Evolutionary conservation across 768 basidiomycete genomes (phyloP).

Genomic region (Naganishia antarctica): DNA sequence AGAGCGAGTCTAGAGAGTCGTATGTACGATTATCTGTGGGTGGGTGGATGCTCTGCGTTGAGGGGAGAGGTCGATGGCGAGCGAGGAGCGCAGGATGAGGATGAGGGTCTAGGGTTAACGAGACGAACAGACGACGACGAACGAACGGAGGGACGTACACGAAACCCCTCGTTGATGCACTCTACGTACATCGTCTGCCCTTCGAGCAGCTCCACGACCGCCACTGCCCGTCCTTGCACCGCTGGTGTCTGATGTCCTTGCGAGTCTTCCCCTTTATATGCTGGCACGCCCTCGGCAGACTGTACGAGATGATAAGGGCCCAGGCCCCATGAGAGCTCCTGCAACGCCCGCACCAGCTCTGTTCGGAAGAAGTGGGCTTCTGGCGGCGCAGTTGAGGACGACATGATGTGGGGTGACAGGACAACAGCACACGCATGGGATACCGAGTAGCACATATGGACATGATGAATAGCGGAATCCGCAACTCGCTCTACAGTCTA

Average conservation of each 20-base stretch:
- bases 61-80: not conserved
- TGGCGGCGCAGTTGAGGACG: no score
- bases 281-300: not conserved
- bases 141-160: not conserved
- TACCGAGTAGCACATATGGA: no score
- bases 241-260: not conserved
- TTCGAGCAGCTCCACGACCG: not conserved
- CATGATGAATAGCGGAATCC: no score
- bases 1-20: constrained; percentile 16
- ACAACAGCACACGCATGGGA: no score
- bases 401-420: no score
- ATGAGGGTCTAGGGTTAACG: not conserved
- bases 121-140: not conserved
- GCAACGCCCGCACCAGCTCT: not conserved
- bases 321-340: not conserved
- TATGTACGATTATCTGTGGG: not conserved
- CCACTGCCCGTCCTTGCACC: not conserved
- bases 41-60: not conserved
- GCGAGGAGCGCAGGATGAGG: not conserved
- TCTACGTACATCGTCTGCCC: not conserved
- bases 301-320: no score
- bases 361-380: not conserved
- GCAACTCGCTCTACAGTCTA: no score
- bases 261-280: not conserved
- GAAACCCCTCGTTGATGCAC: constrained; percentile 12